Evolutionary conservation across 805 yeast species (phyloP).

Genomic region (Barnettozyma siamensis): DNA sequence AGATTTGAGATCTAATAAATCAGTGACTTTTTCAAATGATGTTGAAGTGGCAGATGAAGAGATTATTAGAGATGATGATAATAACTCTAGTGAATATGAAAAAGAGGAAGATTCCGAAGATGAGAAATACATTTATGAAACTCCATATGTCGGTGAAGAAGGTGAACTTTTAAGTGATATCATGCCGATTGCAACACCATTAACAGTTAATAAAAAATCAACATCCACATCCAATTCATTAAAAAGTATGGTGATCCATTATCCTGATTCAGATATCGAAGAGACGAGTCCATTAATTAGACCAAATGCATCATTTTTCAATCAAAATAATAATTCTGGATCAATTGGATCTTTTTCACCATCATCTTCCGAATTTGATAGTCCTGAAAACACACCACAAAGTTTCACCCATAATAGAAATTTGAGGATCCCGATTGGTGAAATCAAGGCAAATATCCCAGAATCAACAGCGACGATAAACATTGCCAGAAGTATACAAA

Average conservation of each 20-base stretch:
- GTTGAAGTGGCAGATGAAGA: constrained; percentile 18
- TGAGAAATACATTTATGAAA: constrained; percentile 7
- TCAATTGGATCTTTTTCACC: constrained; percentile 44
- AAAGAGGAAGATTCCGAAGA: background rate
- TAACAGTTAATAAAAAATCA: constrained; percentile 15
- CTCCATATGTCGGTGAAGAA: constrained; percentile 13
- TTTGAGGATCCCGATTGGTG: constrained; percentile 15
- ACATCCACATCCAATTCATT: background rate
- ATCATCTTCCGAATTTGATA: constrained; percentile 39
- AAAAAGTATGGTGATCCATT: background rate
- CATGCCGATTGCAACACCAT: constrained; percentile 20
- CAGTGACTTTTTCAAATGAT: constrained; percentile 21
- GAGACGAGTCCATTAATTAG: constrained; percentile 21
- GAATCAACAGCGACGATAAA: constrained; percentile 36
- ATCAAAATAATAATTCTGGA: constrained; percentile 28
- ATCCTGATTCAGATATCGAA: constrained; percentile 19
- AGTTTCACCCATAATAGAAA: constrained; percentile 9
- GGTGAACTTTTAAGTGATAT: constrained; percentile 18
- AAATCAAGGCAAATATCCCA: constrained; percentile 28
- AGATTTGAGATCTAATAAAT: constrained; percentile 12
- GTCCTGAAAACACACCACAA: constrained; percentile 28
- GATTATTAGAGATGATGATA: constrained; percentile 11
- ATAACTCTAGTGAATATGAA: constrained; percentile 20
- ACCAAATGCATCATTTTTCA: constrained; percentile 25
- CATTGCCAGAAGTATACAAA: constrained; percentile 32